phyloP scores from a whole-genome alignment of 345 rosid genomes.

The Eucalyptus rudis region DNA sequence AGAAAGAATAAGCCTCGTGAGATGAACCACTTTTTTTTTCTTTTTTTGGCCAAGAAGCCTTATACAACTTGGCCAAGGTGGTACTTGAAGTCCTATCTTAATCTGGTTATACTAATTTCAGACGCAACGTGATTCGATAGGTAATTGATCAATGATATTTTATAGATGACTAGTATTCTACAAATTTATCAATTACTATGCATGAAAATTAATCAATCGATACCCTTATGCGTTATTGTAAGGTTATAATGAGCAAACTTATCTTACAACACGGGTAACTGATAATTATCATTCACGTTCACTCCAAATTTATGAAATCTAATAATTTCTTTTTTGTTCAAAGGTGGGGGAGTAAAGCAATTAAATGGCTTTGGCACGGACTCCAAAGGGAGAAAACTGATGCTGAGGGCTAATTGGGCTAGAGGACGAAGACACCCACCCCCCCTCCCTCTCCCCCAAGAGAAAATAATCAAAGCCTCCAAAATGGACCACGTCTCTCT shows the following conservation, averaged over 20 bases:
- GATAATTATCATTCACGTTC: not conserved
- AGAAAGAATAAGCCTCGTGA: not conserved
- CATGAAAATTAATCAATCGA: not conserved
- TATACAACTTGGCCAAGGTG: not conserved
- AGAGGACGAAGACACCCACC: not conserved
- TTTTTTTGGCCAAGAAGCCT: not conserved
- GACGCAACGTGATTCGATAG: not conserved
- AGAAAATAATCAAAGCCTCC: not conserved
- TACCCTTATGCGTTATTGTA: not conserved
- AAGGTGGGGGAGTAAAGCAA: not conserved
- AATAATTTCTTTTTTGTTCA: not conserved
- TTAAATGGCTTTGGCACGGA: not conserved
- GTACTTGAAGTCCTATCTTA: not conserved
- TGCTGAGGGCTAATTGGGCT: not conserved
- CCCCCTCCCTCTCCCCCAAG: not conserved
- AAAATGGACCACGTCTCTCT: not conserved
- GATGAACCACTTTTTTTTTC: not conserved
- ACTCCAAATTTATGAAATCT: not conserved
- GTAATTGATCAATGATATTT: not conserved
- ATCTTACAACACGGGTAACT: not conserved
- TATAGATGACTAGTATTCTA: not conserved
- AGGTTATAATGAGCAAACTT: not conserved
- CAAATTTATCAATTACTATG: not conserved
- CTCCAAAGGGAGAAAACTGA: not conserved
- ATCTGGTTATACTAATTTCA: not conserved